Conservation (phyloP, 2,329 filamentous ascomycete species). For the Pseudogymnoascus sp. region DNA sequence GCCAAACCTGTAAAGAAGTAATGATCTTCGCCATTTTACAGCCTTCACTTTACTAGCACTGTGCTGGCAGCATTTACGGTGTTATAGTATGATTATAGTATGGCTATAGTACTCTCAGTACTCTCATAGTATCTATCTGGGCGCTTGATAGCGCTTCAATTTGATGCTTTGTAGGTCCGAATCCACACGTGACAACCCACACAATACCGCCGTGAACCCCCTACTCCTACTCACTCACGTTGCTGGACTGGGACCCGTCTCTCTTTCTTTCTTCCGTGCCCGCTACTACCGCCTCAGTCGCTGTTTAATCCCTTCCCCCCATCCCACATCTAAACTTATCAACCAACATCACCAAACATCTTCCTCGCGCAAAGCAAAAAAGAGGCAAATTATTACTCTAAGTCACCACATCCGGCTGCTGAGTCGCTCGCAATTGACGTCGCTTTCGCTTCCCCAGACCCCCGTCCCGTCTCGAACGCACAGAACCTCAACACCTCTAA, state of each 20-base stretch:
- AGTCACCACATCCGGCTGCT: not conserved
- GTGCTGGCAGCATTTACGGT: not conserved
- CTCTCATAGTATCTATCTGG: not conserved
- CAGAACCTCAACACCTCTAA: conserved; percentile 6
- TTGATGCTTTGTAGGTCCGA: not conserved
- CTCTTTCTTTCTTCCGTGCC: not conserved
- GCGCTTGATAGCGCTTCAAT: not conserved
- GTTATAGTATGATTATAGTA: too few species aligned
- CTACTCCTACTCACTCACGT: not conserved
- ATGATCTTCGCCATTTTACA: not conserved
- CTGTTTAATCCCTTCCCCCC: not conserved
- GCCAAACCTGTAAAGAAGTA: not conserved
- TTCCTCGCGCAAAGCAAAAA: not conserved
- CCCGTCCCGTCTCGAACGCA: not conserved
- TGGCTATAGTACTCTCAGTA: too few species aligned
- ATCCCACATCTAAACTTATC: not conserved
- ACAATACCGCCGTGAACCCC: not conserved
- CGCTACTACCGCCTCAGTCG: not conserved
- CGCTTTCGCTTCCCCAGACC: conserved; percentile 1
- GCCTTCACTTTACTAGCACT: not conserved
- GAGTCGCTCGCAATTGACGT: conserved; percentile 1
- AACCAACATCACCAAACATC: not conserved
- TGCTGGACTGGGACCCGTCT: not conserved
- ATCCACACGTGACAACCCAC: not conserved
- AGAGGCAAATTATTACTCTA: not conserved